Percentiles rank a stretch among this genome's conserved stretches.
phyloP scores from a whole-genome alignment of 768 basidiomycete species.

The Daedaleopsis sinensis region DNA sequence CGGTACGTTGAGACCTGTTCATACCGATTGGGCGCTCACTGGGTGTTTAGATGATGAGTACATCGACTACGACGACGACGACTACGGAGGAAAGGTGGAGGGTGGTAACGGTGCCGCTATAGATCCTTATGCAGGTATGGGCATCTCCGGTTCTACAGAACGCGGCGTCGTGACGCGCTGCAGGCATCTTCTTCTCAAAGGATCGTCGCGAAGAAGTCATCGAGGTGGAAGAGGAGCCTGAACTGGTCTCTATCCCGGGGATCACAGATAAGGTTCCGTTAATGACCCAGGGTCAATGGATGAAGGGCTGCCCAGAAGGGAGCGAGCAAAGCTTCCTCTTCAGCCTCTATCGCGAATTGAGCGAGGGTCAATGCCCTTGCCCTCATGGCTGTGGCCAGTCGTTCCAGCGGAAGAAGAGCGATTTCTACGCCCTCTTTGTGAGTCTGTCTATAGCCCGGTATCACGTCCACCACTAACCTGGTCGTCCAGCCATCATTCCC shows the following conservation, averaged over 20 bases:
- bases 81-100: conserved; percentile 55
- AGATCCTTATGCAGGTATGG: conserved; percentile 85
- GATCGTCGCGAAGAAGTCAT: conserved; percentile 90
- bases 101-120: conserved; percentile 53
- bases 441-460: conserved; percentile 33
- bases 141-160: neutral
- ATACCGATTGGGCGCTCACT: conserved; percentile 26
- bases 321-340: conserved; percentile 90
- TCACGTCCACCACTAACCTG: conserved; percentile 7
- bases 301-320: conserved; percentile 96
- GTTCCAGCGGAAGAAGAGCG: conserved; percentile 62
- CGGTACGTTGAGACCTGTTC: conserved; percentile 13
- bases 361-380: conserved; percentile 64
- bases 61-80: conserved; percentile 85
- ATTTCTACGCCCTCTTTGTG: conserved; percentile 86
- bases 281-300: conserved; percentile 92
- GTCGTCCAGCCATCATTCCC: conserved; percentile 66
- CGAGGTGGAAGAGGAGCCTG: conserved; percentile 84
- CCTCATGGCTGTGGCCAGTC: conserved; percentile 74
- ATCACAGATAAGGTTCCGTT: conserved; percentile 56
- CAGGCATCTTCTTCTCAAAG: conserved; percentile 95
- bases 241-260: conserved; percentile 45
- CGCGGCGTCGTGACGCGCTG: conserved; percentile 10
- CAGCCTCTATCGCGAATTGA: conserved; percentile 76
- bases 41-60: conserved; percentile 46